These are phyloP conservation scores for Silene noctiflora DNA, from an alignment of 179 eudicot species.

Conservation along the genomic window DNA sequence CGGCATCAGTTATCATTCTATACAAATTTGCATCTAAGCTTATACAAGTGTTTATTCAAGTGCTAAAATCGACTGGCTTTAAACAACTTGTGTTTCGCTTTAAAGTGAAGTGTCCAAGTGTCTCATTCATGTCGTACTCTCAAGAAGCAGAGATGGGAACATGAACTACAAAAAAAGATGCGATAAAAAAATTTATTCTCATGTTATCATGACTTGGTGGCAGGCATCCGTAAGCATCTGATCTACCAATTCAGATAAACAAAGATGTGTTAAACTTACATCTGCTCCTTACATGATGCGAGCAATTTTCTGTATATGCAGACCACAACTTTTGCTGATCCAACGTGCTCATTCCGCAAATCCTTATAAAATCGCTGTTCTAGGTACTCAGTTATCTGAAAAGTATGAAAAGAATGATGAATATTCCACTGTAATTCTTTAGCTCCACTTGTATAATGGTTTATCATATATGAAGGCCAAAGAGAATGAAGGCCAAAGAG, in stretches of 20 bases:
- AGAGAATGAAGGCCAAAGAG: neutral
- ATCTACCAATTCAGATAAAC: neutral
- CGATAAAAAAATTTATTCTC: neutral
- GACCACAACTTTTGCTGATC: constrained; percentile 66
- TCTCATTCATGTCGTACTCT: neutral
- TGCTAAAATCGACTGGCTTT: neutral
- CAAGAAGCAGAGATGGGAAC: neutral
- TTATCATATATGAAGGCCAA: neutral
- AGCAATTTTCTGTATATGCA: constrained; percentile 70
- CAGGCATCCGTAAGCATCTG: neutral
- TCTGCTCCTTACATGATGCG: constrained; percentile 86
- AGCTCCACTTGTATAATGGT: neutral
- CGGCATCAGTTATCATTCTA: neutral
- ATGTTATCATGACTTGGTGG: neutral
- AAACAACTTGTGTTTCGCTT: neutral
- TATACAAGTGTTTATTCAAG: neutral
- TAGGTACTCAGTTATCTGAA: constrained; percentile 75
- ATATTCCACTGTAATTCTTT: neutral
- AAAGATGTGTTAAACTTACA: constrained; percentile 55
- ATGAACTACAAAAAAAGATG: neutral
- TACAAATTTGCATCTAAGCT: neutral
- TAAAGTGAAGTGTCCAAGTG: neutral
- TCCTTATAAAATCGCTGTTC: constrained; percentile 90
- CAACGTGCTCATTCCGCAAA: constrained; percentile 65
- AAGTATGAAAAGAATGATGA: constrained; percentile 5